Conservation (phyloP, 2,329 filamentous ascomycete species). For the Cryphonectria parasitica region DNA sequence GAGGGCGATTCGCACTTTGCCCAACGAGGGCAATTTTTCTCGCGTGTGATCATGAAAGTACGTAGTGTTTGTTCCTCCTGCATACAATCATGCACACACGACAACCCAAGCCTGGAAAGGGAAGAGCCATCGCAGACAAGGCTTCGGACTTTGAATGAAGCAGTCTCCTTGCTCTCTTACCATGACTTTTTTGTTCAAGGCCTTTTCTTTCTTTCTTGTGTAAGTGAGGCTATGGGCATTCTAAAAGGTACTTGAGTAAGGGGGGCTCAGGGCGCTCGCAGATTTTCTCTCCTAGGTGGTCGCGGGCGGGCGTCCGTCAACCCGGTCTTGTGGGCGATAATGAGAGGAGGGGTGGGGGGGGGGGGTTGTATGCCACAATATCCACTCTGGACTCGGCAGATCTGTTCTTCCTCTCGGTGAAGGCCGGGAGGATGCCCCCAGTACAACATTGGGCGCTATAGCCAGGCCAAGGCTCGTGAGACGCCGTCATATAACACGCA, state of each 20-base stretch:
- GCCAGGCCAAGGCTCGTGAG: slow-evolving; percentile 7
- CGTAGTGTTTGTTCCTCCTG: not conserved
- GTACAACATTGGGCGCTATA: not conserved
- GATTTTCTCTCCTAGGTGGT: not conserved
- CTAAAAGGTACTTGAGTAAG: not conserved
- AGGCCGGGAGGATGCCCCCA: slow-evolving; percentile 4
- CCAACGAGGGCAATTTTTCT: not conserved
- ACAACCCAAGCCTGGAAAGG: not conserved
- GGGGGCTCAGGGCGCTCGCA: not conserved
- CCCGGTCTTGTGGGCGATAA: not conserved
- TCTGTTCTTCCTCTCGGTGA: not conserved
- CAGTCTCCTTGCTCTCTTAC: not conserved
- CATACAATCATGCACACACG: not conserved
- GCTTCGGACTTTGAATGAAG: not conserved
- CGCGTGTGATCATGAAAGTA: not conserved
- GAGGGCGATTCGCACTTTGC: slow-evolving; percentile 18
- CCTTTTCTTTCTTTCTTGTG: not conserved
- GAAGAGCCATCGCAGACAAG: not conserved
- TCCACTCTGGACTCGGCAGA: not conserved
- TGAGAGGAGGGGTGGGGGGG: not conserved
- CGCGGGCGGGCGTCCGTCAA: slow-evolving; percentile 4
- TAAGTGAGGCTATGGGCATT: not conserved
- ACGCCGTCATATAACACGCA: not conserved
- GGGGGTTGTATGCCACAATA: not conserved
- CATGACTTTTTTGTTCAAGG: too few species aligned